Base-by-base conservation (phyloP, 768 basidiomycete species). In the Russula vinacea region DNA sequence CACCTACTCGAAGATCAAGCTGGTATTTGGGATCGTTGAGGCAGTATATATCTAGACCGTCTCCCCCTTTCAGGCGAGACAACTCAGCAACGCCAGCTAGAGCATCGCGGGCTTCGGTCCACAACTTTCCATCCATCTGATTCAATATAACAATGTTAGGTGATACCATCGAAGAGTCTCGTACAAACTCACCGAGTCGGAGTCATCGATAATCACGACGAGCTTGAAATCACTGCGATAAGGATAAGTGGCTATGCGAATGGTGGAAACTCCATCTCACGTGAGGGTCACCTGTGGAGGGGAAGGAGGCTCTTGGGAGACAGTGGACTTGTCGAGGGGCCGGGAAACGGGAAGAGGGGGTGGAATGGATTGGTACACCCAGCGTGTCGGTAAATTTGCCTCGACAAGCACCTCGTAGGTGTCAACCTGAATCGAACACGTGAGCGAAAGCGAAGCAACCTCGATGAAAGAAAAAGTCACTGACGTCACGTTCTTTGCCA, bases 21-120 rank as follows among this genome's bases (percentile, higher is more conserved):
- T 45, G 56, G 60, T 26, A 59, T 8, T 35, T 13, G 4, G 69
- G 67, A 13, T 58, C 53, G 62, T 80, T 80, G 68, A 80, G 74
- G 69, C 80, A 80, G 65, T 78, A 73, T 14, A 81, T 70, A 44
- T 81, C 80, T 52, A 75, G 32, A 13, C 80, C 79, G 33, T 73
- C 76, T 11, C 74, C 72, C 16, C 74, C 78, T 55, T 77, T 76
- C 42, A 71, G 65, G 33, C 71, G 74, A 26, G 77, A 75, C 3
- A 76, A 66, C 40, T 78, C 75, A 5, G 76, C 73, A 26, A 80
- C 73, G 52, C 75, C 79, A 49, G 72, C 78, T 24, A 81, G 73
- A 2, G 80, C 79, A 42, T 78, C 78, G 32, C 77, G 67, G 1
- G 80, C 70, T 58, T 71, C 76, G 24, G 59, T 50, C 80, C 80